Base-by-base conservation (phyloP, 805 yeast genomes). In the Metschnikowia chrysomelidarum region DNA sequence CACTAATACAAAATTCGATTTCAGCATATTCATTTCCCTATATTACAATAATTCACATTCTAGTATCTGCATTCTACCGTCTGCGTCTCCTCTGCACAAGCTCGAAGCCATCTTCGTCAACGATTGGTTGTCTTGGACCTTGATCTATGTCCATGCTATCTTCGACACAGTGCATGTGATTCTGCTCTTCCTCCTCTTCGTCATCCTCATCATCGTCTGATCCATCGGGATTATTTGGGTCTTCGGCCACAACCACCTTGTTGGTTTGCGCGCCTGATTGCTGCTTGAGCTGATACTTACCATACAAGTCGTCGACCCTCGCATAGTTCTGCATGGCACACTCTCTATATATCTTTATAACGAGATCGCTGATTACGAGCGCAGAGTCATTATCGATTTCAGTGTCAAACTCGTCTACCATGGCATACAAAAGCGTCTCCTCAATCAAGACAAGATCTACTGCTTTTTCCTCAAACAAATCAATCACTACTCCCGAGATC, bases 371-470 rank as follows among this genome's bases (percentile, higher is more conserved):
- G 20, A 87, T 75, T 6, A 76, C 75, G 36, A 82, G 69, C 0
- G 95, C 91, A 7, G 95, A 79, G 49, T 87, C 95, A 55, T 91
- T 95, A 51, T 93, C 97, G 27, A 93, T 77, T 27, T 78, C 73
- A 7, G 82, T 83, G 40, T 87, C 97, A 53, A 91, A 93, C 59
- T 93, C 99, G 62, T 91, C 98, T 41, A 80, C 79, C 96, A 93
- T 87, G 17, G 95, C 93, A 54, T 84, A 83, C 33, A 84, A 66
- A 41, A 93, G 65, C 12, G 95, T 77, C 53, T 85, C 95, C 61
- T 93, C 97, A 18, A 93, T 76, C 44, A 83, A 75, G 24, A 77
- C 80, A 3, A 84, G 68, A 50, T 88, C 98, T 4, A 91, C 85
- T 4, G 75, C 71, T 32, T 68, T 73, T 30, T 74, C 80, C 6